Evolutionary conservation across 345 rosid genomes (phyloP), one percentile per base, ranked within the genome.

Genomic region (Arabidopsis suecica): DNA sequence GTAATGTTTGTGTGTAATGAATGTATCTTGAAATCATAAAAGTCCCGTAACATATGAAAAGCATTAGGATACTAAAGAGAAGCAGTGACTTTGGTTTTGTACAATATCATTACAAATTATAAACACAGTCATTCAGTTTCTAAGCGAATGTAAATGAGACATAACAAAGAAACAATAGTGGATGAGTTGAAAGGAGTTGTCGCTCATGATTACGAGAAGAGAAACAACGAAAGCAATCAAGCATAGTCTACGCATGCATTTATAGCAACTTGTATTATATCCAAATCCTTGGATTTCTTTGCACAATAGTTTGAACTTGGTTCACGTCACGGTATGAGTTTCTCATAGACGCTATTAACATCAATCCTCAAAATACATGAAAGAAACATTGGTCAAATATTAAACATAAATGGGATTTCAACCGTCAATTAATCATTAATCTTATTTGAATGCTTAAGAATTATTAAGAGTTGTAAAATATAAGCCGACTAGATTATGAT

Each of bases 121-220:
- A 3, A 54, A 41, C 51, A 51, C 25, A 56, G 30, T 4, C 9
- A 37, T 38, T n/a, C 45, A 13, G 7, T 38, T 37, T 67, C 5
- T 23, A 54, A 23, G 37, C 55, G 45, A 56, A 32, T 14, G 10
- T 13, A 13, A 53, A 53, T 53, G n/a, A 59, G 2, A 37, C 5
- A 45, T n/a, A 28, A 18, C 49, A 41, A 38, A 44, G 3, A 62
- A 25, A 62, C 12, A 63, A 30, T 1, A 14, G 50, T 40, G 23
- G 32, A 53, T n/a, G 23, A 36, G 59, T 59, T 74, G 56, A 45
- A 74, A 36, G 50, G 72, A 58, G 67, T 66, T 74, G 61, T 74
- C 67, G 50, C 40, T 74, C 67, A 16, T 16, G 18, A 16, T 16
- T 16, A 16, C 18, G 18, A 16, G 18, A 16, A 16, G 18, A 16